Conservation (phyloP, 352 stramenopile genomes). For the Peronosclerospora sorghi region DNA sequence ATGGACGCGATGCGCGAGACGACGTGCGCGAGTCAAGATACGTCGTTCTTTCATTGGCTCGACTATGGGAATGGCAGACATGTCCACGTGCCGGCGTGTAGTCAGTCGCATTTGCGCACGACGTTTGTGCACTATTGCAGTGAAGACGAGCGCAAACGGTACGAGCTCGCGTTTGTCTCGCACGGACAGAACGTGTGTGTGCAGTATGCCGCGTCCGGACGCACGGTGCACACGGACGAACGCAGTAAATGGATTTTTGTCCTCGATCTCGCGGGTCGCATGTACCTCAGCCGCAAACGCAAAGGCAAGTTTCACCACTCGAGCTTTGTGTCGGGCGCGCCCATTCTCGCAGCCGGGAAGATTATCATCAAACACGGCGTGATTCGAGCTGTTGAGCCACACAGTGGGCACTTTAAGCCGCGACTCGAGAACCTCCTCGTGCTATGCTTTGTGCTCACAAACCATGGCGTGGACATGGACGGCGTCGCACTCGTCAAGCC, state of each 20-base stretch:
- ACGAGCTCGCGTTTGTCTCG: conserved; percentile 31
- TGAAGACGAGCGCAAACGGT: conserved; percentile 23
- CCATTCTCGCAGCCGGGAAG: conserved; percentile 55
- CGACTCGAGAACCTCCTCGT: conserved; percentile 33
- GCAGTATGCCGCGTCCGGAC: conserved; percentile 24
- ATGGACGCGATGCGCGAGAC: conserved; percentile 6
- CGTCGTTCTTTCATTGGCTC: conserved; percentile 66
- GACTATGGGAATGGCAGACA: conserved; percentile 37
- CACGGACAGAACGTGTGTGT: conserved; percentile 8
- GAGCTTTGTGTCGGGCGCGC: conserved; percentile 55
- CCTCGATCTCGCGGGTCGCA: conserved; percentile 23
- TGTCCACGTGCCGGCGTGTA: conserved; percentile 47
- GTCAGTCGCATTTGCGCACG: conserved; percentile 26
- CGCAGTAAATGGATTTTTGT: conserved; percentile 76
- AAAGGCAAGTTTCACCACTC: conserved; percentile 72
- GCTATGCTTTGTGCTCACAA: conserved; percentile 29
- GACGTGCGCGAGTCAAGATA: conserved; percentile 2
- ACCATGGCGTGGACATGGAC: conserved; percentile 28
- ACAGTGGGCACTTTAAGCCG: conserved; percentile 71
- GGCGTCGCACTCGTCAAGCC: conserved; percentile 47
- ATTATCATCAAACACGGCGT: conserved; percentile 45
- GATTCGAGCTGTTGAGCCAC: conserved; percentile 52
- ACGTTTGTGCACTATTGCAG: conserved; percentile 50
- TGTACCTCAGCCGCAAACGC: conserved; percentile 61
- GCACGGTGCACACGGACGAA: conserved; percentile 42